Evolutionary conservation across 768 basidiomycete genomes (phyloP), one percentile per base, ranked within the genome.

Genomic region (Serendipita vermifera): DNA sequence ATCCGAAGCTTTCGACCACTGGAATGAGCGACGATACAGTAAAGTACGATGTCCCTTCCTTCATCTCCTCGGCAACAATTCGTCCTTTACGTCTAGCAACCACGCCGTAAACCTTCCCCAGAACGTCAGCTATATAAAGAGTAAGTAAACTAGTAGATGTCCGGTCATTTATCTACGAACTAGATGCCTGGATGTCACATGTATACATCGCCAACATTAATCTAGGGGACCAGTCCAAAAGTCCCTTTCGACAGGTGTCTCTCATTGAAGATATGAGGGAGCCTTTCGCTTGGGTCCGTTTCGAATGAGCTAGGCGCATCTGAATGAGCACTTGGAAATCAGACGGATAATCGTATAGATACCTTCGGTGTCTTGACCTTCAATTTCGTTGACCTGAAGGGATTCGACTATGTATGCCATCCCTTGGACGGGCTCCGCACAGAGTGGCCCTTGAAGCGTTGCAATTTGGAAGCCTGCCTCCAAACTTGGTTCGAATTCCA

Each of bases 171-270:
- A 46, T 7, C 31, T 13, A 75, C 88, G 65, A 66, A 97, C 93
- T 89, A 14, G 94, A 92, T 1, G 93, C 89, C 70, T 97, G 96
- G 55, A 99, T 98, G 64, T 98, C 93, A 68, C 94, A 99, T 11
- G 86, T 84, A 68, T 99, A 99, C 91, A 98, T 98, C 0, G 96
- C 96, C 62, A 99, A 73, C 82, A 93, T 88, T 62, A 99, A 76
- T 57, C 96, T 76, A 13, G 96, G 96, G 1, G 93, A 97, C 96
- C 96, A 99, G 68, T 98, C 96, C 40, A 98, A 72, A 57, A 99
- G 67, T 0, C 87, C 92, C 61, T 82, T 85, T 58, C 87, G 79
- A 66, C 92, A 98, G 0, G 89, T 83, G 62, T 99, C 96, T 67
- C 84, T 80, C 36, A 89, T 82, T 2, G 83, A 78, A 3, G 96